Evolutionary conservation across 768 basidiomycete species (phyloP).

Genomic region (Hemileccinum impolitum): DNA sequence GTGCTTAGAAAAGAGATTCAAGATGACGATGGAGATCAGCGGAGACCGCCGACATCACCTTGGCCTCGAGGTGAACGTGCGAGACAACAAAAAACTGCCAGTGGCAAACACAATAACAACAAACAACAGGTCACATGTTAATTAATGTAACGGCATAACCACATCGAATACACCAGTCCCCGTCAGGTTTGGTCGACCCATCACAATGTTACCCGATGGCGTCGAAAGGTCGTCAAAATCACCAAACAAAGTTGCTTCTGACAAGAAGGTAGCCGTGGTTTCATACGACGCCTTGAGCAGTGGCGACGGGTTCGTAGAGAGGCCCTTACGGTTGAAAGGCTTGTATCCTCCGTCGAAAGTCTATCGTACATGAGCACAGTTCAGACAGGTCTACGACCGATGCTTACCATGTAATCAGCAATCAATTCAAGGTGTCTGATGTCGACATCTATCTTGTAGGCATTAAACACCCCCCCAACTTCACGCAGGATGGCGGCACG

Average conservation of each 20-base stretch:
- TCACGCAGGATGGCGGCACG: conserved; percentile 87
- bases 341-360: conserved; percentile 98
- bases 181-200: conserved; percentile 82
- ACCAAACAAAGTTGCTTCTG: conserved; percentile 90
- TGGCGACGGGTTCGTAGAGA: conserved; percentile 90
- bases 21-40: conserved; percentile 22
- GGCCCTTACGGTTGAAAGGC: conserved; percentile 96
- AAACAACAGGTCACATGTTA: conserved; percentile 17
- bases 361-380: conserved; percentile 38
- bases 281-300: conserved; percentile 97
- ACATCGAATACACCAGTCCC: conserved; percentile 97
- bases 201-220: conserved; percentile 88
- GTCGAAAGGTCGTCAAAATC: conserved; percentile 92
- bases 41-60: conserved; percentile 24
- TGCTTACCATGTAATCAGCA: conserved; percentile 96
- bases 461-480: conserved; percentile 87
- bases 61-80: conserved; percentile 17
- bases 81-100: conserved; percentile 16
- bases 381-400: not conserved
- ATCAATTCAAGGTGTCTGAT: conserved; percentile 92
- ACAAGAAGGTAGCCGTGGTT: conserved; percentile 89
- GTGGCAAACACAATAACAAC: conserved; percentile 18
- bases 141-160: conserved; percentile 49
- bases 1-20: not conserved
- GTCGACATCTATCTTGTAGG: conserved; percentile 95